phyloP scores from a whole-genome alignment of 176 grass and related monocot genomes.

The Oryza meyeriana region DNA sequence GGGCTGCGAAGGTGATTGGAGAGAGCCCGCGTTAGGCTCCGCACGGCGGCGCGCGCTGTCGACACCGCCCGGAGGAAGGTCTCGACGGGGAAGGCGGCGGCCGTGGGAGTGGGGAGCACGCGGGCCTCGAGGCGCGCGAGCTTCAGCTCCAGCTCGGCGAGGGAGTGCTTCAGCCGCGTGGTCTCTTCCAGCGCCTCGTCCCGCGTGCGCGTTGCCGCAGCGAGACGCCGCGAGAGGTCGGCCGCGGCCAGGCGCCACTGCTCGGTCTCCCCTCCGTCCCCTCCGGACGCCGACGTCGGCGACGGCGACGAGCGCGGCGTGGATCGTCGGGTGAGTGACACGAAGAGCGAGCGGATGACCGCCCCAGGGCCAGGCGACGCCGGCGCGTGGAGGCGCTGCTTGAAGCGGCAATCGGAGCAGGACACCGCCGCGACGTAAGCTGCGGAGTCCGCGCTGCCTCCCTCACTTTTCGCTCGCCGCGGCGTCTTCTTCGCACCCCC shows the following conservation, averaged over 20 bases:
- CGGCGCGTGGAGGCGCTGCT: conserved; percentile 41
- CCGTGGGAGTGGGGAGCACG: conserved; percentile 8
- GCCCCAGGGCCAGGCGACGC: conserved; percentile 46
- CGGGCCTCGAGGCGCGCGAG: conserved; percentile 66
- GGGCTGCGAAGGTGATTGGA: conserved; percentile 55
- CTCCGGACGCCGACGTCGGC: conserved; percentile 23
- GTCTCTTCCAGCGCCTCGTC: conserved; percentile 81
- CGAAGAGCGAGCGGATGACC: conserved; percentile 55
- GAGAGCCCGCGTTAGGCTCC: conserved; percentile 72
- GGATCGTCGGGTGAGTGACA: conserved; percentile 64
- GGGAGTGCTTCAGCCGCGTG: conserved; percentile 62
- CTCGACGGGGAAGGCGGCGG: conserved; percentile 36
- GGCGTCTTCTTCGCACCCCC: conserved; percentile 34
- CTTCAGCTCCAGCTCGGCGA: conserved; percentile 83
- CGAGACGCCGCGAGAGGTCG: conserved; percentile 71
- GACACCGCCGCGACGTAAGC: conserved; percentile 62
- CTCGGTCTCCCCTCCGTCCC: conserved; percentile 27
- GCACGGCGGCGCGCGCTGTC: conserved; percentile 60
- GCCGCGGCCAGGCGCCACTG: conserved; percentile 74
- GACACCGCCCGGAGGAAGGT: conserved; percentile 58
- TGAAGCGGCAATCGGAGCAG: conserved; percentile 61
- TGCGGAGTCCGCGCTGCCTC: conserved; percentile 24
- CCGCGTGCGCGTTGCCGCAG: conserved; percentile 67
- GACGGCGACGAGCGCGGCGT: conserved; percentile 49
- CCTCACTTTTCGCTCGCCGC: conserved; percentile 17